Conservation (phyloP, 2,329 filamentous ascomycete species). For the Pyricularia grisea region DNA sequence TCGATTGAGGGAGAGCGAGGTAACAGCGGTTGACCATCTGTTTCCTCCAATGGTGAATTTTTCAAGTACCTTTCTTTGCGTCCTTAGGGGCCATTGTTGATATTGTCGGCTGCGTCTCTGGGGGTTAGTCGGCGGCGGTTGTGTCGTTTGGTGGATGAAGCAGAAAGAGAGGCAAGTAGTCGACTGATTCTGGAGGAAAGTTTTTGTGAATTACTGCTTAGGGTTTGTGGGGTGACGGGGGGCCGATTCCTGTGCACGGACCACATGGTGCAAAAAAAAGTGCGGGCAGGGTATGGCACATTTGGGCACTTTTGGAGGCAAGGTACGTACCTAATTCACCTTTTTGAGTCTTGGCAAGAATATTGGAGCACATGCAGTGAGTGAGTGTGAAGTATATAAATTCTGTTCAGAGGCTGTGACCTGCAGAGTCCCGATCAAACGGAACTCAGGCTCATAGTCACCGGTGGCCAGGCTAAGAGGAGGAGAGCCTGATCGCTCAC, state of each 20-base stretch:
- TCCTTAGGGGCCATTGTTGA: slow-evolving; percentile 29
- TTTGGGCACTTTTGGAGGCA: background rate
- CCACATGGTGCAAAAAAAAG: background rate
- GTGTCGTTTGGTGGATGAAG: background rate
- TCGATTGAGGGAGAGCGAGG: background rate
- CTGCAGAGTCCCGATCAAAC: background rate
- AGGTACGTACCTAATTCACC: background rate
- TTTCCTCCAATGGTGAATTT: slow-evolving; percentile 5
- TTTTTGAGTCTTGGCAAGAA: background rate
- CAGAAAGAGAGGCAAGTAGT: background rate
- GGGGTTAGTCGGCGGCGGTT: background rate
- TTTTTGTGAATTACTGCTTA: background rate
- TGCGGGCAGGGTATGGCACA: background rate
- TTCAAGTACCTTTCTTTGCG: slow-evolving; percentile 28
- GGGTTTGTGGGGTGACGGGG: background rate
- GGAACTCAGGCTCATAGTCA: background rate
- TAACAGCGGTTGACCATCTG: background rate
- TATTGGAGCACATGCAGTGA: background rate
- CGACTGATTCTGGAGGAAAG: background rate
- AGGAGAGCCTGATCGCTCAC: background rate
- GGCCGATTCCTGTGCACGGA: background rate
- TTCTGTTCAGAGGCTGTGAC: background rate
- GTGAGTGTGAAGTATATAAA: background rate
- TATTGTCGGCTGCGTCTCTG: slow-evolving; percentile 9
- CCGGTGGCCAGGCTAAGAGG: background rate